phyloP scores from a whole-genome alignment of 805 yeast genomes.

The Naumovozyma castellii region DNA sequence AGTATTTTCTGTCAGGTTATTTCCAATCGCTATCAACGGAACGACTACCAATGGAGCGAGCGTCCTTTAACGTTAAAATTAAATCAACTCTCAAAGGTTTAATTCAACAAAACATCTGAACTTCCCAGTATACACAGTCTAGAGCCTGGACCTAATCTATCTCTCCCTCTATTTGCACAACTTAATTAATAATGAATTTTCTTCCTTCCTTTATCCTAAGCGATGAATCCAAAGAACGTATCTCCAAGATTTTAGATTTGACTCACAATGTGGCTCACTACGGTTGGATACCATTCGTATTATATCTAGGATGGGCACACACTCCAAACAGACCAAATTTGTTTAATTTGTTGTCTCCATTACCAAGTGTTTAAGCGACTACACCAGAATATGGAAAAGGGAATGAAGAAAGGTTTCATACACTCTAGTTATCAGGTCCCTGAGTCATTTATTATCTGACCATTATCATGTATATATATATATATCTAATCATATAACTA shows the following conservation, averaged over 20 bases:
- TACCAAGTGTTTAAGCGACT: conserved; percentile 30
- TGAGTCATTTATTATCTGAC: neutral
- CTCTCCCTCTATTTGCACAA: too few relatives aligned
- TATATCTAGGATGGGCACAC: conserved; percentile 81
- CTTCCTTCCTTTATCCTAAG: conserved; percentile 31
- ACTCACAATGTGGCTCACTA: conserved; percentile 86
- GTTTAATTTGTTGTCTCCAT: conserved; percentile 36
- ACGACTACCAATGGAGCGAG: too few relatives aligned
- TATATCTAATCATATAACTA: neutral
- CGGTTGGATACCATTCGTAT: conserved; percentile 92
- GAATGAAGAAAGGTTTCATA: neutral
- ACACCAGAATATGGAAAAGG: too few relatives aligned
- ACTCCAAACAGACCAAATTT: conserved; percentile 78
- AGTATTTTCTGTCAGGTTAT: too few relatives aligned
- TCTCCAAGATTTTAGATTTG: conserved; percentile 69
- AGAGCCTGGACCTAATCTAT: too few relatives aligned
- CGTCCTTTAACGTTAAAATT: too few relatives aligned
- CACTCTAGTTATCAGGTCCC: neutral
- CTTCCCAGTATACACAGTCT: too few relatives aligned
- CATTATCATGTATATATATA: conserved; percentile 1
- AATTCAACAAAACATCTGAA: too few relatives aligned
- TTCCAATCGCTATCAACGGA: too few relatives aligned
- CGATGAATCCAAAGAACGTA: conserved; percentile 61
- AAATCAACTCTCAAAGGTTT: too few relatives aligned
- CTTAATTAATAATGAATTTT: conserved; percentile 16